Evolutionary conservation across 78 protist species (phyloP), one percentile per base, ranked within the genome.

Genomic region (Dictyostelium firmibasis): DNA sequence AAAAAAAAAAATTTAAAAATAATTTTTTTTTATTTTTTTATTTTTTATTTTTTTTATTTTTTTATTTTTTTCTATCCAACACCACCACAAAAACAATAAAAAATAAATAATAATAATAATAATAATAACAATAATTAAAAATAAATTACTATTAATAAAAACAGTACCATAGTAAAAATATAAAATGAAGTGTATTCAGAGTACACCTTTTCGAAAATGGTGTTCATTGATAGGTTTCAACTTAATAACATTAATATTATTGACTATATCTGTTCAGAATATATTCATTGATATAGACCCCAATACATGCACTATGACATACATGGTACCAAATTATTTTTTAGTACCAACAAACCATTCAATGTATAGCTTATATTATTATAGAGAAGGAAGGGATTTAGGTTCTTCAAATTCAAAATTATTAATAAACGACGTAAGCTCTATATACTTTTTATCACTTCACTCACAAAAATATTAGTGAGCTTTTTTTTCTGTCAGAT

Each of bases 241-340:
- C 47, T 18, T 87, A 53, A 18, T 87, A 3, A 78, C 81, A 10
- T 23, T 87, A 16, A 29, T 87, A 31, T 4, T 87, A 27, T n/a
- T 87, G 25, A 27, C 38, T 23, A 47, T 81, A 2, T 41, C 87
- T 0, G 41, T 81, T 3, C 72, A 81, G 29, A 60, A 20, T 64
- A 47, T 81, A 16, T 81, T 89, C 47, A 27, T 81, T 9, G 94
- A 89, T 41, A 89, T 92, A 2, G 96, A 92, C 41, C 87, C 84
- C 5, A 92, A 92, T 75, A 81, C 78, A 23, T 92, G 96, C 85
- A 82, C 91, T 23, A 83, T 84, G 96, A 92, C 96, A 14, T 92
- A 75, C 31, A 92, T 92, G 96, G 18, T 75, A 23, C 96, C 96
- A 36, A 77, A 72, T 78, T 92, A 83, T 70, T 81, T 81, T 79